Evolutionary conservation across 2,329 filamentous ascomycete species (phyloP), one percentile per base, ranked within the genome.

Genomic region (Colletotrichum neosansevieriae): DNA sequence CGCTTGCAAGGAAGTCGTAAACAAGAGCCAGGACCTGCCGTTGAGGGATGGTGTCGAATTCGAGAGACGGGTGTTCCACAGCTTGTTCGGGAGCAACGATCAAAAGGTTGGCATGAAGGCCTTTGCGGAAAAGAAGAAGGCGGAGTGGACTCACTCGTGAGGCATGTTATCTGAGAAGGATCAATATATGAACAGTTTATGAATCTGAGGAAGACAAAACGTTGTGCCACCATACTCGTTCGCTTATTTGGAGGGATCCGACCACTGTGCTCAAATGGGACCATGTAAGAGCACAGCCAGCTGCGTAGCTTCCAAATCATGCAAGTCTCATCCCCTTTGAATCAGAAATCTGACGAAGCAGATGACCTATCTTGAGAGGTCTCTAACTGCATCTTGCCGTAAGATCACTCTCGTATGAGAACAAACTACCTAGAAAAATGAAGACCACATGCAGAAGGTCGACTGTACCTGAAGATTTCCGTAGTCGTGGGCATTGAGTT

Each of bases 101-200:
- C 96, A 99, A 83, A 99, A 98, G 86, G 93, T 98, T 79, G 94
- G 94, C 80, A 90, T 98, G 96, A 91, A 91, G 79, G 96, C 96
- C 12, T 99, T 99, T 85, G 92, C 93, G 2, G 92, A 94, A 81
- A 98, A 98, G 89, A 89, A 92, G 83, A 97, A 97, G 87, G 83
- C 96, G 0, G 90, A 96, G 79, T 99, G 96, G 95, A 90, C 87
- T 70, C 86, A 98, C 79, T 89, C 93, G 78, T 97, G 87, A 58
- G 24, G 12, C 11, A 50, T 40, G 7, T 38, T 19, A 15, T 11
- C 21, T 44, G 38, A 49, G 15, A 53, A 53, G 29, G 38, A 42
- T 15, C 34, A 64, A 32, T 64, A 38, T 64, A 54, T 58, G 54
- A 63, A 42, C 64, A 21, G 34, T 42, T 42, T 64, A 34, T 29